Base-by-base conservation (phyloP, 176 grass and related monocot genomes). In the Hyparrhenia diplandra region DNA sequence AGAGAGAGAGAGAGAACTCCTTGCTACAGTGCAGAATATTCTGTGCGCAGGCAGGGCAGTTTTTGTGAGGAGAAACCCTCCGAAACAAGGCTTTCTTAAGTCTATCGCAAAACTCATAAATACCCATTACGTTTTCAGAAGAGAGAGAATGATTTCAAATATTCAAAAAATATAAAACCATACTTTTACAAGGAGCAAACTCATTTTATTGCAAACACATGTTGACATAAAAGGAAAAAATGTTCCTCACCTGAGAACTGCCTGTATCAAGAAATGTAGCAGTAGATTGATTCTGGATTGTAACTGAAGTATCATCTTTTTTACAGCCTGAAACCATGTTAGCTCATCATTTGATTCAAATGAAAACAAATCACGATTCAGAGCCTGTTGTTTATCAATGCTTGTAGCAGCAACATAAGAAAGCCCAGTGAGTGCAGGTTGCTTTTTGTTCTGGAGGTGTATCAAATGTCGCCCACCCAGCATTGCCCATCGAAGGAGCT, bases 401-500 rank as follows among this genome's bases (percentile, higher is more conserved):
- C 57, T 45, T 79, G 63, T 68, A 14, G 63, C n/a, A 39, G 68
- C 42, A 71, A 75, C 17, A 62, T 14, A 29, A 82, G 80, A 80
- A 46, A 71, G 21, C 25, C 31, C 69, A 76, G 78, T 87, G 28
- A 66, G 61, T 71, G 67, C 79, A 87, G 54, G 43, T 55, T 73
- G 25, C 17, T 78, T 74, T n/a, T 77, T 74, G 73, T 51, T 82
- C 74, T 74, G 84, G 90, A 78, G 89, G 84, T 24, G 85, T 85
- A 63, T 98, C 92, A 73, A 98, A 98, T 77, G 92, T 98, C 62
- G 90, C 92, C 95, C 95, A 98, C 68, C 90, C 90, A 68, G 58
- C 43, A 92, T 85, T 98, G 31, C 82, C 78, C 51, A 79, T 75
- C 41, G 78, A 84, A 5, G 57, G 30, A 88, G 70, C 45, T 80